Base-by-base conservation (phyloP, 1,139 yeast genomes). In the Lodderomyces orthopsilosis region DNA sequence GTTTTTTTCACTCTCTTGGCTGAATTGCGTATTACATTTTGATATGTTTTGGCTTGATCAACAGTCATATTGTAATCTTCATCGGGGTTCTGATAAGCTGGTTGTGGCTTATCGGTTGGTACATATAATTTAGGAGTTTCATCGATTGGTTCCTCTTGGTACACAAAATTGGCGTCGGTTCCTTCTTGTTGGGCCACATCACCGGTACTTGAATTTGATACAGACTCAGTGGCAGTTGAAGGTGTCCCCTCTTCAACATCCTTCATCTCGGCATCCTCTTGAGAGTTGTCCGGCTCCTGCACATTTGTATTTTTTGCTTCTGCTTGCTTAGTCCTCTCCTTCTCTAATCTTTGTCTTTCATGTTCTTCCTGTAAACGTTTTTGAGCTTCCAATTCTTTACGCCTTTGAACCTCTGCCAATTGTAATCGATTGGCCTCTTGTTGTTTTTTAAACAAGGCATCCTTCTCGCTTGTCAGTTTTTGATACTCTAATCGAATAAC, bases 11-110 rank as follows among this genome's bases (percentile, higher is more conserved):
- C 43, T 37, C 38, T 46, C 61, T 58, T 59, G 23, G 70, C 72
- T 22, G 68, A 66, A 39, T 66, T 64, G 14, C 71, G 59, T 35
- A 80, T 62, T 43, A 75, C 58, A 39, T 68, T 63, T 52, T 76
- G 83, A 53, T 80, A 81, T 13, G 65, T 66, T 51, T 73, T 74
- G 1, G 81, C 83, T 46, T 79, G 83, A 8, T 72, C 63, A 1
- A 77, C 68, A 0, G 83, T 75, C 54, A 79, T 57, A 32, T 76
- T 75, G 53, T 77, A 78, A 40, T 72, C 77, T 40, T 64, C 68
- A 15, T 70, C 76, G 2, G 76, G 75, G 46, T 72, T 72, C 33
- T 71, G 73, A 46, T 70, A 71, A 5, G 28, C 6, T 17, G 34
- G 26, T 27, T 32, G 43, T 9, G 44, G 47, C 1, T 49, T 45